Evolutionary conservation across 148 eudicot species (phyloP).

Genomic region (Amaranthus hypochondriacus): DNA sequence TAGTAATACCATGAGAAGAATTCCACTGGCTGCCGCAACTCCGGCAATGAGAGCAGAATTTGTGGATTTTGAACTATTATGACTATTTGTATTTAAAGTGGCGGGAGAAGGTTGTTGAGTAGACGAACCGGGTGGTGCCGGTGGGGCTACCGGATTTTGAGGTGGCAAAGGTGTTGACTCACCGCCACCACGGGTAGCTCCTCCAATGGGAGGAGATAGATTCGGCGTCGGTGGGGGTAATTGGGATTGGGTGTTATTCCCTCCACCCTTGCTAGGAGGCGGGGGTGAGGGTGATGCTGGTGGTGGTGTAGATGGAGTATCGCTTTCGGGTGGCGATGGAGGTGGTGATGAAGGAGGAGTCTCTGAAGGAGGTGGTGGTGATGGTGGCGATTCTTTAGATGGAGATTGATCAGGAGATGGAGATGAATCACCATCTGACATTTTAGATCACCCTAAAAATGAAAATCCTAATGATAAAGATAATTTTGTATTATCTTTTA

Average conservation of each 20-base stretch:
- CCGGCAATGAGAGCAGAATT: conserved; percentile 19
- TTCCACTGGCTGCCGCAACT: conserved; percentile 13
- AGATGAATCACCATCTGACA: conserved; percentile 22
- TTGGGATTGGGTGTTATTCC: too few species aligned
- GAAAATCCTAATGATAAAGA: too few species aligned
- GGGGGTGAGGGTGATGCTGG: conserved; percentile 8
- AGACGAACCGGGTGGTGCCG: background rate
- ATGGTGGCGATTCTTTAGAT: conserved; percentile 6
- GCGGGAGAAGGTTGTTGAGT: background rate
- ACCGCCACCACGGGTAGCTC: background rate
- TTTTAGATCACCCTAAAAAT: background rate
- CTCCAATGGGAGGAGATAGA: background rate
- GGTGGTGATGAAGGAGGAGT: conserved; percentile 27
- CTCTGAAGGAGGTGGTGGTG: conserved; percentile 15
- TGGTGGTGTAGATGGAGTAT: background rate
- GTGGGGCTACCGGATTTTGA: background rate
- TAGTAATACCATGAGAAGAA: conserved; percentile 23
- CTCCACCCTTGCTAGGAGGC: background rate
- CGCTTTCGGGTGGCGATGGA: background rate
- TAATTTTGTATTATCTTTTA: too few species aligned
- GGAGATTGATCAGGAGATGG: conserved; percentile 17
- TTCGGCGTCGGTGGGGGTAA: background rate
- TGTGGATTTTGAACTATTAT: background rate
- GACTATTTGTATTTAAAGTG: background rate
- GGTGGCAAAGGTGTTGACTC: conserved; percentile 1